Percentiles rank a stretch among this genome's conserved stretches.
Evolutionary conservation across 495 filamentous ascomycete genomes (phyloP).

Genomic region (Xylaria intraflava): DNA sequence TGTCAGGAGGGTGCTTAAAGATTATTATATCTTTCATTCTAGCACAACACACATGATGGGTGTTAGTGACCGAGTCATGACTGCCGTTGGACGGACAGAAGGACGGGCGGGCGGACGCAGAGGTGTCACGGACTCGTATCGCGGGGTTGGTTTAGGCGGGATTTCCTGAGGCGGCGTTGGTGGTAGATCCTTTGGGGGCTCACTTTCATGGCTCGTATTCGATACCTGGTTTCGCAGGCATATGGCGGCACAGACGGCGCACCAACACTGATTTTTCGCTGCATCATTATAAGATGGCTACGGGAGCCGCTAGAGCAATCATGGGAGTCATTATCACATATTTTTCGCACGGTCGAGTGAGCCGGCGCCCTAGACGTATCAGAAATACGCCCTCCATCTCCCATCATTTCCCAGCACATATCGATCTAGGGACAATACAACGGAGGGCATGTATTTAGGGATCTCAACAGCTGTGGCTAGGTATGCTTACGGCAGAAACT

Average conservation of each 20-base stretch:
- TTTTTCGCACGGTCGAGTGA: background rate
- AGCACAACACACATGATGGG: background rate
- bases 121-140: background rate
- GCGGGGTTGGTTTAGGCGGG: background rate
- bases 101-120: background rate
- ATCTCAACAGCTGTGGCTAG: background rate
- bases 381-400: background rate
- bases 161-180: conserved; percentile 17
- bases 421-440: background rate
- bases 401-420: conserved; percentile 4
- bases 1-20: conserved; percentile 32
- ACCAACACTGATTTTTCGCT: conserved; percentile 15
- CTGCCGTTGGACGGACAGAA: background rate
- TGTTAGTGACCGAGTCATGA: background rate
- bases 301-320: conserved; percentile 18
- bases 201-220: conserved; percentile 19
- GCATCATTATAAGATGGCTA: conserved; percentile 20
- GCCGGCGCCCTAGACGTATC: background rate
- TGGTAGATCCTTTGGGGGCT: conserved; percentile 9
- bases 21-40: background rate
- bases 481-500: background rate
- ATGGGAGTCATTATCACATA: conserved; percentile 13
- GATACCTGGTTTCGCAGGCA: conserved; percentile 30
- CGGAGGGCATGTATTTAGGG: background rate
- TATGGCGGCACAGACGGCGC: conserved; percentile 28